These are phyloP conservation scores for Sugiyamaella valdiviana DNA, from an alignment of 805 yeast genomes.

Conservation along the genomic window DNA sequence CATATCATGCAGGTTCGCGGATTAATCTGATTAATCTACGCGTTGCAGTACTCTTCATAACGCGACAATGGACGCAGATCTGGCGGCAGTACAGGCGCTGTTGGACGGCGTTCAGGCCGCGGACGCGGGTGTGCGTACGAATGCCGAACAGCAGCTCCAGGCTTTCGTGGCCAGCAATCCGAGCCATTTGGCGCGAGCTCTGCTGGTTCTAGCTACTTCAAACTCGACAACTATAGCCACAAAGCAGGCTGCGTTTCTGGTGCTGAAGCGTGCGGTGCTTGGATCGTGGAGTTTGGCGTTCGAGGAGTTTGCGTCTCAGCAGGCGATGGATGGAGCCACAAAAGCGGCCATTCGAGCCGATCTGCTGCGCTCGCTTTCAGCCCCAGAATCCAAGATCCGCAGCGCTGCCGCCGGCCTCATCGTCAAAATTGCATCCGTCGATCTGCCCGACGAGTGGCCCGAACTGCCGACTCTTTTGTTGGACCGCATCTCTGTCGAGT, in stretches of 20 bases:
- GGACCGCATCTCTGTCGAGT: constrained; percentile 30
- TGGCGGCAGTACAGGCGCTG: not conserved
- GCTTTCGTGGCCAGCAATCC: not conserved
- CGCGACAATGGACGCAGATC: not conserved
- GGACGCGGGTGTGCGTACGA: not conserved
- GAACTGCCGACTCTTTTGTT: constrained; percentile 33
- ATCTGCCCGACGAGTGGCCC: constrained; percentile 97
- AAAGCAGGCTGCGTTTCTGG: constrained; percentile 55
- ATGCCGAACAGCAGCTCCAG: not conserved
- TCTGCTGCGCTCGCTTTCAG: constrained; percentile 45
- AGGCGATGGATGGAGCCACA: constrained; percentile 45
- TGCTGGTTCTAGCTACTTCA: not conserved
- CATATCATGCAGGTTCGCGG: no score
- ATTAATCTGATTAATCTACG: no score
- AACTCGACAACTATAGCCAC: not conserved
- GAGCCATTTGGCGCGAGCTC: not conserved
- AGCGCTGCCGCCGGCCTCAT: constrained; percentile 66
- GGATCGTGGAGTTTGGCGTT: constrained; percentile 81
- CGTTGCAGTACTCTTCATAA: no score
- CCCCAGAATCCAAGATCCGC: constrained; percentile 53
- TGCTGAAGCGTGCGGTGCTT: constrained; percentile 62
- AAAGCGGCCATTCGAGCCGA: constrained; percentile 47
- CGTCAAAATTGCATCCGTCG: constrained; percentile 79
- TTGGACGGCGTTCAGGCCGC: not conserved
- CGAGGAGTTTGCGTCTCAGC: constrained; percentile 57